Conservation (phyloP, 495 filamentous ascomycete genomes). For the Aspergillus cavernicola region DNA sequence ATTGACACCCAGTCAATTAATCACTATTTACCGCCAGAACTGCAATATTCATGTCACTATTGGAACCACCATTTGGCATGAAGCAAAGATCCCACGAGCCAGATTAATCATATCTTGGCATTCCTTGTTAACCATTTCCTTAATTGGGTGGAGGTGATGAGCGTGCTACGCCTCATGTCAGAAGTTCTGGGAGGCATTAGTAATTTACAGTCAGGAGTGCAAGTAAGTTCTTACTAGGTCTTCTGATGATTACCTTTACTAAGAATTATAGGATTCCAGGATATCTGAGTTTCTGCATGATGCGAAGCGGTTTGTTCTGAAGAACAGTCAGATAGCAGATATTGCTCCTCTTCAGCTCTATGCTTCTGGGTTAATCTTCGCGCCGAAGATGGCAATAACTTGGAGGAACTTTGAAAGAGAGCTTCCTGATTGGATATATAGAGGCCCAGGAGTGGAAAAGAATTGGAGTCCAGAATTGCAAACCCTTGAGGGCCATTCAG, state of each 20-base stretch:
- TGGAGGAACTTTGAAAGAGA: constrained; percentile 9
- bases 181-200: not conserved
- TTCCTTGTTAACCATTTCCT: not conserved
- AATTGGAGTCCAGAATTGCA: too few species aligned
- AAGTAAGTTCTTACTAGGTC: not conserved
- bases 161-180: not conserved
- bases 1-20: constrained; percentile 18
- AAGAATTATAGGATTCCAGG: constrained; percentile 17
- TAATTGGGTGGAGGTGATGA: constrained; percentile 2
- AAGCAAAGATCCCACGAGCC: constrained; percentile 10
- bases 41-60: constrained; percentile 39
- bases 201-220: not conserved
- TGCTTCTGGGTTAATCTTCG: constrained; percentile 31
- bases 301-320: not conserved
- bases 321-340: constrained; percentile 27
- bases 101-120: too few species aligned
- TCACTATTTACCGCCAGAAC: constrained; percentile 23
- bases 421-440: not conserved
- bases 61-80: constrained; percentile 45
- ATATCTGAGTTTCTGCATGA: not conserved
- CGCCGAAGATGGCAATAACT: constrained; percentile 27
- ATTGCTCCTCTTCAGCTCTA: constrained; percentile 24
- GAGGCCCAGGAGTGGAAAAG: too few species aligned
- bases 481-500: too few species aligned
- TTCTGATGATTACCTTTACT: not conserved